Evolutionary conservation across 805 yeast genomes (phyloP), one percentile per base, ranked within the genome.

Genomic region (Cyberlindnera sargentensis): DNA sequence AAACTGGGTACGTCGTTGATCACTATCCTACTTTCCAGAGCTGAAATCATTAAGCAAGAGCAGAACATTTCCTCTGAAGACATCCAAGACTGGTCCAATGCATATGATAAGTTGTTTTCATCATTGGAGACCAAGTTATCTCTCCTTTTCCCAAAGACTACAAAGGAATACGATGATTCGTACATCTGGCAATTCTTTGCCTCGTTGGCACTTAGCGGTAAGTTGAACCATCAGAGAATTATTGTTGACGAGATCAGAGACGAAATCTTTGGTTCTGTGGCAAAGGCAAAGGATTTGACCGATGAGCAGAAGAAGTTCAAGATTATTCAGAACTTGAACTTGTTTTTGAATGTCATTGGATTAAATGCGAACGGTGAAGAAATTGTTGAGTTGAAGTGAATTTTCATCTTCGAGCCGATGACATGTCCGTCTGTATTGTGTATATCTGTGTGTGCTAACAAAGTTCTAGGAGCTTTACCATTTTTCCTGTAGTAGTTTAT

Each of bases 131-230:
- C 88, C 4, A 79, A 87, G 61, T 72, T 91, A 45, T 72, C 83
- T 1, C 70, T 78, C 15, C 76, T 90, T 37, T 90, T 91, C 82
- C 96, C 96, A 43, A 86, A 91, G 36, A 69, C 73, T 25, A 54
- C 63, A 39, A 57, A 67, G n/a, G 38, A 50, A 33, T 47, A 48
- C 28, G 62, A 58, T 37, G 59, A 56, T 43, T 51, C 60, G 32
- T 89, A 90, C 58, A 88, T 88, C 40, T 91, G 99, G 99, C 97
- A 91, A 67, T 90, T 91, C 60, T 75, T 91, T 63, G 99, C 99
- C 24, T 84, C 96, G 10, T 73, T 91, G 47, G 91, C 98, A 0
- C 70, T 91, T 49, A 91, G 96, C 48, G 96, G 97, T 50, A 82
- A 84, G 60, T 68, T 86, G 54, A 83, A 83, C 55, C 96, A 90